These are phyloP conservation scores for Moniliella sp. DNA, from an alignment of 1,284 basidiomycete species.

Conservation along the genomic window DNA sequence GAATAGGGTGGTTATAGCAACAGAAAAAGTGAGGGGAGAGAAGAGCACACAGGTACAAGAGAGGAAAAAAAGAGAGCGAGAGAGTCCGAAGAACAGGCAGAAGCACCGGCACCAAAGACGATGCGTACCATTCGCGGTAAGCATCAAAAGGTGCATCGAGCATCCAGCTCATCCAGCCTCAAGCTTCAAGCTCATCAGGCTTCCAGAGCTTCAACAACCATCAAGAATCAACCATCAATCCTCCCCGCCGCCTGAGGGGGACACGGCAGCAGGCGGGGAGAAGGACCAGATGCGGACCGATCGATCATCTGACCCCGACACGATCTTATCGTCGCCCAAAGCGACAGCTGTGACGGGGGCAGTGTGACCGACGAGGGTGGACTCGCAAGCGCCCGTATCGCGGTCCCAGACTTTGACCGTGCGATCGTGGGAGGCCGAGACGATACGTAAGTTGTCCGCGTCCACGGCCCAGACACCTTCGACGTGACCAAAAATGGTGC, in stretches of 20 bases:
- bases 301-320: slow-evolving; percentile 16
- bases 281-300: slow-evolving; percentile 15
- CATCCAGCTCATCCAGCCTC: too few species aligned
- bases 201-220: too few species aligned
- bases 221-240: too few species aligned
- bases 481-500: slow-evolving; percentile 73
- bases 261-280: too few species aligned
- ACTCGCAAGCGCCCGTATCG: slow-evolving; percentile 8
- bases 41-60: too few species aligned
- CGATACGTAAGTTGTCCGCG: slow-evolving; percentile 51
- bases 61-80: neutral
- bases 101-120: neutral
- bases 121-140: too few species aligned
- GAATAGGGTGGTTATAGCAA: too few species aligned
- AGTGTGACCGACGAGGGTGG: slow-evolving; percentile 11
- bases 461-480: slow-evolving; percentile 92
- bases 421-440: slow-evolving; percentile 14
- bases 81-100: slow-evolving; percentile 1
- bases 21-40: too few species aligned
- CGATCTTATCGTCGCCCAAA: slow-evolving; percentile 13
- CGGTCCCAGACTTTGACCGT: slow-evolving; percentile 20
- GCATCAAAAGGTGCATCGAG: too few species aligned
- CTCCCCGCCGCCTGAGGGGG: too few species aligned
- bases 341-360: slow-evolving; percentile 17
- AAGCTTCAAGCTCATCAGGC: too few species aligned